phyloP scores from a whole-genome alignment of 2,329 filamentous ascomycete genomes.

The Cordyceps tenuipes region DNA sequence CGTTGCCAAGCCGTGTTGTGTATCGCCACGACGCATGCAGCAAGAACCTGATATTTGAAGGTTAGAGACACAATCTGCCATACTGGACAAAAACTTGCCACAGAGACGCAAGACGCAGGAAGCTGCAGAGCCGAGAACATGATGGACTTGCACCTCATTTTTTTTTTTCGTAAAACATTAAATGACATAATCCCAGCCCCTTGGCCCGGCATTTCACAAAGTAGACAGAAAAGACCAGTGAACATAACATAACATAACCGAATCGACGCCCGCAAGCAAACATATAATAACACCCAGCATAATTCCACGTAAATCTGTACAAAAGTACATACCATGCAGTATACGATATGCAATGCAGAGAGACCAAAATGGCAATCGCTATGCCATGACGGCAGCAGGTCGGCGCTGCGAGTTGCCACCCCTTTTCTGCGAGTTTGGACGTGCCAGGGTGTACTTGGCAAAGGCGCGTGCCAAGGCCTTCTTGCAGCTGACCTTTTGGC shows the following conservation, averaged over 20 bases:
- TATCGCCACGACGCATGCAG: too few species aligned
- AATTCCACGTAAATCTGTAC: not conserved
- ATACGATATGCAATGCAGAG: not conserved
- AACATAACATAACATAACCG: not conserved
- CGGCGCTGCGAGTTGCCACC: constrained; percentile 16
- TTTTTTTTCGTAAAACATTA: not conserved
- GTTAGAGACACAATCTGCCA: not conserved
- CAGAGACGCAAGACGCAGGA: not conserved
- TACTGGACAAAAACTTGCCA: not conserved
- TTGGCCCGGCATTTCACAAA: not conserved
- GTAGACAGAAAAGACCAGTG: not conserved
- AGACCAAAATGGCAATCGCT: not conserved
- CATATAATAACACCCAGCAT: not conserved
- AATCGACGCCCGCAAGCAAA: not conserved
- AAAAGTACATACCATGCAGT: not conserved
- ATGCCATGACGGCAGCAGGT: constrained; percentile 24
- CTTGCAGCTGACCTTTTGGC: constrained; percentile 96
- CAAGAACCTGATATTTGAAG: too few species aligned
- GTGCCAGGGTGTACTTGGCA: constrained; percentile 74
- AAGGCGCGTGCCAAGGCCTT: constrained; percentile 91
- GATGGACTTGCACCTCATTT: not conserved
- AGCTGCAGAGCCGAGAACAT: not conserved
- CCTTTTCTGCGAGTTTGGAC: constrained; percentile 31
- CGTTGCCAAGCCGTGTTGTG: not conserved
- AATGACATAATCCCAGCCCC: not conserved